Evolutionary conservation across 208 protist species (phyloP).

Genomic region (Leishmania tarentolae): DNA sequence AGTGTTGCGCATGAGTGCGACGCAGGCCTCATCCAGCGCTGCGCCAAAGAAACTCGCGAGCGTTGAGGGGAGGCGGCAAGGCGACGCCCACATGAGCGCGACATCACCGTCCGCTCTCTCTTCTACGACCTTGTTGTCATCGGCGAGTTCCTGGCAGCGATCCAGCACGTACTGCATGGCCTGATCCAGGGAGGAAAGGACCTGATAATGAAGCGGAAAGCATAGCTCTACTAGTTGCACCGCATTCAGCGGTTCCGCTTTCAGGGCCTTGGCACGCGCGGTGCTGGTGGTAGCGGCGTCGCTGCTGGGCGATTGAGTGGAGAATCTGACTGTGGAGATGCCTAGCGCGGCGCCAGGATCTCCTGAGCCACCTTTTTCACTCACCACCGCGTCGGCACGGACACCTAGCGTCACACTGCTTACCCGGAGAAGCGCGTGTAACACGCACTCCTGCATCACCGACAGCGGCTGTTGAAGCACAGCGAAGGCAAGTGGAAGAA

Average conservation of each 20-base stretch:
- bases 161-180: constrained; percentile 26
- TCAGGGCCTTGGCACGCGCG: constrained; percentile 8
- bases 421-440: constrained; percentile 25
- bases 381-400: constrained; percentile 41
- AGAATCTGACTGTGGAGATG: background rate
- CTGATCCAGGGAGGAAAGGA: constrained; percentile 39
- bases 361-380: constrained; percentile 27
- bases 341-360: background rate
- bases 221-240: constrained; percentile 28
- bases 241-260: background rate
- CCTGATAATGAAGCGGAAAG: constrained; percentile 46
- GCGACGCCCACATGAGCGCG: background rate
- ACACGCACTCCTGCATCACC: constrained; percentile 33
- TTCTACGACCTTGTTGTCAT: background rate
- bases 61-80: background rate
- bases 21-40: constrained; percentile 18
- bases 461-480: constrained; percentile 43
- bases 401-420: constrained; percentile 16
- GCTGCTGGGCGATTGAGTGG: background rate
- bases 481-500: constrained; percentile 16
- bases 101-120: background rate
- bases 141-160: constrained; percentile 9
- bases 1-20: constrained; percentile 5
- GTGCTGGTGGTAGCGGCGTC: constrained; percentile 5
- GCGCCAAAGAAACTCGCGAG: constrained; percentile 14